These are phyloP conservation scores for Extremus antarcticus DNA, from an alignment of 495 filamentous ascomycete genomes.

Conservation along the genomic window DNA sequence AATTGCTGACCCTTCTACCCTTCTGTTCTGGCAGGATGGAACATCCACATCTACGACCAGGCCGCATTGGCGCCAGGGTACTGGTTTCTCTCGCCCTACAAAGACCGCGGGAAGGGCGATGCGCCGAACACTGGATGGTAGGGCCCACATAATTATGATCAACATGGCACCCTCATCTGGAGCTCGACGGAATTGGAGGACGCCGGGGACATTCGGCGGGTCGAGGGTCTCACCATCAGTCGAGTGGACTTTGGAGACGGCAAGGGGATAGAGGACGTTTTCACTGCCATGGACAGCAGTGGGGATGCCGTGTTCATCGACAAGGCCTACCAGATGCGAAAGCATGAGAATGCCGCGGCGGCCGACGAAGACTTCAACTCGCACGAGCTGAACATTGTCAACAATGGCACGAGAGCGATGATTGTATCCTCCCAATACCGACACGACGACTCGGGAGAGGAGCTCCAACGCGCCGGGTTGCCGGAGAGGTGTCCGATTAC, in stretches of 20 bases:
- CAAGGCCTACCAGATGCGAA: neutral
- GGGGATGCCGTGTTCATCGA: conserved; percentile 1
- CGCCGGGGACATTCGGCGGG: neutral
- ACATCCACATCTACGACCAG: conserved; percentile 3
- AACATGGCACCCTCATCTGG: conserved; percentile 9
- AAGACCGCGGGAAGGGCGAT: neutral
- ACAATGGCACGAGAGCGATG: conserved; percentile 3
- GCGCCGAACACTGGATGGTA: neutral
- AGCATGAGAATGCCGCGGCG: neutral
- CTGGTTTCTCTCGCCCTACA: conserved; percentile 12
- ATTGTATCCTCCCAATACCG: neutral
- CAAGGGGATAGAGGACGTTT: neutral
- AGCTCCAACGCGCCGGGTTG: neutral
- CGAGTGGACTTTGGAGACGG: neutral
- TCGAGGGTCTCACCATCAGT: conserved; percentile 2
- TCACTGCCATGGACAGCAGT: neutral
- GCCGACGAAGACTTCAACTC: neutral
- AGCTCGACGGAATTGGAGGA: neutral
- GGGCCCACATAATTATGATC: conserved; percentile 11
- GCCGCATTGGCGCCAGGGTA: conserved; percentile 1
- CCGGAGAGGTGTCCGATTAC: neutral
- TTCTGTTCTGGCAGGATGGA: too few relatives aligned
- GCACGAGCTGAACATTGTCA: conserved; percentile 9
- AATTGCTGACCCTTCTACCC: too few relatives aligned
- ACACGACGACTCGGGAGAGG: neutral